Conservation (phyloP, 208 protist genomes). For the Phytomonas serpens region DNA sequence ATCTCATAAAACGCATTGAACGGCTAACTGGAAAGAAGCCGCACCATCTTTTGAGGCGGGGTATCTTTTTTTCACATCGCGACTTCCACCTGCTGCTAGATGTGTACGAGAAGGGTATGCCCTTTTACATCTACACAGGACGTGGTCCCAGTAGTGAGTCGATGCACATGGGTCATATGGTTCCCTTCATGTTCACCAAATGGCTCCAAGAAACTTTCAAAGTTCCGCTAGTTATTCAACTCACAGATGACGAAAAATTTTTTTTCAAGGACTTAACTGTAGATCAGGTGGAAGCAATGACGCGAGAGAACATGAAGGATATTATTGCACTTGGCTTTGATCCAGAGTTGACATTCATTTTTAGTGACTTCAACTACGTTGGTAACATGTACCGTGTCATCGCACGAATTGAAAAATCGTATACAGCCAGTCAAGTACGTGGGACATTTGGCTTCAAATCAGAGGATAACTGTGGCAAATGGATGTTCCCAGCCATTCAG, state of each 20-base stretch:
- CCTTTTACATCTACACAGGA: conserved; percentile 99
- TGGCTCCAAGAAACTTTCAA: conserved; percentile 99
- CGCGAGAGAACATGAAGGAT: conserved; percentile 97
- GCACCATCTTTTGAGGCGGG: conserved; percentile 87
- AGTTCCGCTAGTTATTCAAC: conserved; percentile 98
- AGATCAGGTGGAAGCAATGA: conserved; percentile 91
- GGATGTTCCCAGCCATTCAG: conserved; percentile 98
- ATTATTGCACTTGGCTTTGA: conserved; percentile 99
- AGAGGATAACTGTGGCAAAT: conserved; percentile 94
- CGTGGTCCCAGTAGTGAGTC: conserved; percentile 96
- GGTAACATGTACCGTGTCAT: conserved; percentile 95
- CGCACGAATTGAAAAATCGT: conserved; percentile 92
- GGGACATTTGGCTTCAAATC: conserved; percentile 96
- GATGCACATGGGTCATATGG: conserved; percentile 98
- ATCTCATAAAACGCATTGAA: conserved; percentile 84
- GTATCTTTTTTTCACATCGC: conserved; percentile 98
- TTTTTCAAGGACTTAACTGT: conserved; percentile 96
- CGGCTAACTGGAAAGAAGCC: conserved; percentile 74
- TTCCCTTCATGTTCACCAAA: conserved; percentile 99
- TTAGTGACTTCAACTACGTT: conserved; percentile 97
- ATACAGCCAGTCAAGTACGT: conserved; percentile 93
- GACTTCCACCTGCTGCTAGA: conserved; percentile 97
- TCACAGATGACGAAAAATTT: conserved; percentile 99
- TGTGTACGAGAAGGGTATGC: conserved; percentile 92
- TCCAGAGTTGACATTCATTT: conserved; percentile 98